Evolutionary conservation across 2,329 filamentous ascomycete species (phyloP).

Genomic region (Cercospora sojina): DNA sequence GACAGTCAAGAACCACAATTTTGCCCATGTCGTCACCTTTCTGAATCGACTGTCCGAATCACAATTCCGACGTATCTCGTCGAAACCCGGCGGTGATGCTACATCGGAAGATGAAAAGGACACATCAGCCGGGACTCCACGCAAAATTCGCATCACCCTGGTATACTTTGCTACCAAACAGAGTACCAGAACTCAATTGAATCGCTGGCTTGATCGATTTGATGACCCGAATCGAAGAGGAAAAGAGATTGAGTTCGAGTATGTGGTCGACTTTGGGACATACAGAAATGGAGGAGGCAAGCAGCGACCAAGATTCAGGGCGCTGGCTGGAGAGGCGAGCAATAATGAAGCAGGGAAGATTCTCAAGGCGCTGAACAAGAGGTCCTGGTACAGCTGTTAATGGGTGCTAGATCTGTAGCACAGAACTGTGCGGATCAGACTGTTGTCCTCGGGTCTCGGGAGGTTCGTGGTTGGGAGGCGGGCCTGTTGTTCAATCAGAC

Average conservation of each 20-base stretch:
- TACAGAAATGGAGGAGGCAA: conserved; percentile 9
- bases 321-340: not conserved
- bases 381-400: not conserved
- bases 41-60: conserved; percentile 15
- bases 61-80: conserved; percentile 4
- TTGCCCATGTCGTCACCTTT: conserved; percentile 18
- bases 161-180: conserved; percentile 8
- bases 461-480: not conserved
- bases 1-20: conserved; percentile 11
- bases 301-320: conserved; percentile 8
- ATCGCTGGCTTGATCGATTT: conserved; percentile 18
- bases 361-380: not conserved
- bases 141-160: conserved; percentile 13
- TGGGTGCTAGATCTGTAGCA: not conserved
- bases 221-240: conserved; percentile 12
- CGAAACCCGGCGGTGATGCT: no score
- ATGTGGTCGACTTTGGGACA: conserved; percentile 6
- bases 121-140: not conserved
- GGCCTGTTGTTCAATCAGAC: not conserved
- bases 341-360: not conserved
- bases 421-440: not conserved
- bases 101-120: not conserved
- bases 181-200: conserved; percentile 4
- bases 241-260: conserved; percentile 12
- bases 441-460: not conserved